Evolutionary conservation across 2,329 filamentous ascomycete genomes (phyloP).

Genomic region (Rhynchosporium agropyri): DNA sequence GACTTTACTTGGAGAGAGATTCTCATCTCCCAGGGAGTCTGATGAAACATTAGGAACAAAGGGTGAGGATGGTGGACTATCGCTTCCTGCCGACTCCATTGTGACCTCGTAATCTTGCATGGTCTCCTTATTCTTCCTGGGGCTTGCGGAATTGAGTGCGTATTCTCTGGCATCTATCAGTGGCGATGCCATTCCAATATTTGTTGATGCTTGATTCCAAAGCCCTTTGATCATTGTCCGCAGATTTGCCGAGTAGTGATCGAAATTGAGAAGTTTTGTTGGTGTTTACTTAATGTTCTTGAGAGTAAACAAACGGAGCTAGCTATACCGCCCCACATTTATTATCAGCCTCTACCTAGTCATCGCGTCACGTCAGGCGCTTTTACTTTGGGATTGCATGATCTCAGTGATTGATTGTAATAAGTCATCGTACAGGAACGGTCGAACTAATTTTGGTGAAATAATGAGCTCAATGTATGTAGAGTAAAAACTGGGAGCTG

Average conservation of each 20-base stretch:
- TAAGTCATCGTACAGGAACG: too few species aligned
- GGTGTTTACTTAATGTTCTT: slow-evolving; percentile 4
- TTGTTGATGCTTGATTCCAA: slow-evolving; percentile 28
- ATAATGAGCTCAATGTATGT: too few species aligned
- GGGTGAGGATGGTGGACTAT: slow-evolving; percentile 40
- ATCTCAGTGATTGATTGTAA: too few species aligned
- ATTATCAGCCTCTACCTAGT: too few species aligned
- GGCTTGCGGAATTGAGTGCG: slow-evolving; percentile 33
- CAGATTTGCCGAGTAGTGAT: background rate
- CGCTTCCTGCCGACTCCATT: slow-evolving; percentile 33
- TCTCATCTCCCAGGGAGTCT: slow-evolving; percentile 36
- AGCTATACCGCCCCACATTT: background rate
- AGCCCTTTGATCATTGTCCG: slow-evolving; percentile 21
- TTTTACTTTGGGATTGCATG: too few species aligned
- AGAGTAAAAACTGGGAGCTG: too few species aligned
- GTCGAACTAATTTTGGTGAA: too few species aligned
- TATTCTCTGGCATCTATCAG: slow-evolving; percentile 28
- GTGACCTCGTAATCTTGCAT: slow-evolving; percentile 36
- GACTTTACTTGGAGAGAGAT: slow-evolving; percentile 38
- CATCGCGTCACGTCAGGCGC: too few species aligned
- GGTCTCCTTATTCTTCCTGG: slow-evolving; percentile 21
- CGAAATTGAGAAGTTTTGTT: background rate
- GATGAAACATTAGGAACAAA: slow-evolving; percentile 35
- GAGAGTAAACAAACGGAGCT: background rate
- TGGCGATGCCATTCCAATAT: slow-evolving; percentile 34